Percentiles rank a stretch among this genome's conserved stretches.
These are phyloP conservation scores for Silybum marianum DNA, from an alignment of 129 eudicot genomes.

Conservation along the genomic window DNA sequence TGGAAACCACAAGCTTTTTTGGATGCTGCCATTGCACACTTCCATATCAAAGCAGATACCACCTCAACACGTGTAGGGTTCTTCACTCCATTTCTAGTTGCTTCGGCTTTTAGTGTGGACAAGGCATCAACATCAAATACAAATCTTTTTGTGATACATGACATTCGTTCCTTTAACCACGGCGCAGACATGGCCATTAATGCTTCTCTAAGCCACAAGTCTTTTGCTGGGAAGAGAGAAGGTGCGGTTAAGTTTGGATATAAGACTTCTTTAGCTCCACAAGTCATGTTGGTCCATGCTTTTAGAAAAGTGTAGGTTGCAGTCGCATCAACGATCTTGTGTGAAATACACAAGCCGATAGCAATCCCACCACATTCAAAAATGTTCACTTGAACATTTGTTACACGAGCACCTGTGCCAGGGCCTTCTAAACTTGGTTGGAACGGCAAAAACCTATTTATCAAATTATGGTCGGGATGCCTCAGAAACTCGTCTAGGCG, in stretches of 20 bases:
- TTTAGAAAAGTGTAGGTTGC: neutral
- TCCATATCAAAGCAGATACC: neutral
- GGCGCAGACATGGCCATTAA: constrained; percentile 45
- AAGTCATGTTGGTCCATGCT: neutral
- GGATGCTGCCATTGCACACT: constrained; percentile 1
- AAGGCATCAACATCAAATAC: constrained; percentile 14
- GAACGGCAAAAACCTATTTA: constrained; percentile 39
- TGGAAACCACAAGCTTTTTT: constrained; percentile 12
- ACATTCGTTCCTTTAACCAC: constrained; percentile 41
- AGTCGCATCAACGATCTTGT: neutral
- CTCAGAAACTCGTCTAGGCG: constrained; percentile 31
- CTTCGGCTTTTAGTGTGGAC: neutral
- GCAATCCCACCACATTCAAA: constrained; percentile 23
- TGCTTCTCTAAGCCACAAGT: constrained; percentile 40
- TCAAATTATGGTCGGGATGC: constrained; percentile 23
- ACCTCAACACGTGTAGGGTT: neutral
- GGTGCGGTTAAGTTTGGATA: neutral
- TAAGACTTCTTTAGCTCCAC: neutral
- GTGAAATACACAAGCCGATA: neutral
- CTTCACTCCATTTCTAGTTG: neutral
- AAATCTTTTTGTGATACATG: constrained; percentile 39
- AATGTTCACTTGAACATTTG: constrained; percentile 42
- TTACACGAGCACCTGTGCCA: constrained; percentile 15
- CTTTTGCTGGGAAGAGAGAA: constrained; percentile 33
- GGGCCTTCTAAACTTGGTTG: constrained; percentile 13